Evolutionary conservation across 306 rosid genomes (phyloP), one percentile per base, ranked within the genome.

Genomic region (Vigna reflexopilosa): DNA sequence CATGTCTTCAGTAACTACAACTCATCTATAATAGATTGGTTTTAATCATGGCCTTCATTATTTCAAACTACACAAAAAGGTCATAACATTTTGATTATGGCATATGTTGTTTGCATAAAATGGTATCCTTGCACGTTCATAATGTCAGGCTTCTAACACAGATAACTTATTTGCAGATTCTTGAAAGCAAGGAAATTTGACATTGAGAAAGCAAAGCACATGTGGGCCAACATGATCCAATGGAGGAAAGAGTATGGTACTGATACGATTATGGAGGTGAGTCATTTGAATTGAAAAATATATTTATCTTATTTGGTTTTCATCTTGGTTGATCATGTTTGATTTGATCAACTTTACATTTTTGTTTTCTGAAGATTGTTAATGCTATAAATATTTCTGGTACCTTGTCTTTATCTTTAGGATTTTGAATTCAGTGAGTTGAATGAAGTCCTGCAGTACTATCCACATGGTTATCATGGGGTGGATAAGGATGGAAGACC

Each of bases 401-500:
- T 56, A 70, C 68, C 80, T n/a, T 70, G 42, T 70, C 44, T 82
- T 40, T 62, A 36, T 55, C 56, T 81, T 50, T 77, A 94, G 98
- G 98, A 94, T 80, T 94, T 90, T 82, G 91, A 90, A 86, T 94
- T 86, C 83, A 9, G 9, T 26, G 98, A 94, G 91, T 50, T 86
- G 82, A 75, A 83, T 63, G 92, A 94, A 84, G 98, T 94, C 82
- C 79, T 87, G 56, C 71, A 70, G 83, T 76, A 88, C 89, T 94
- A 94, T 84, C 98, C 98, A 59, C 98, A 94, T 61, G 89, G 93
- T 79, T 84, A 92, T 81, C 98, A 94, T 72, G 96, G 98, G 1
- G 97, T 94, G 30, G 97, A 94, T 80, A 94, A 81, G 88, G 98
- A 94, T 76, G 98, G 98, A 56, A 89, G 77, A 80, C 98, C 98